These are phyloP conservation scores for Penicillium glabrum DNA, from an alignment of 2,329 filamentous ascomycete genomes.

Conservation along the genomic window DNA sequence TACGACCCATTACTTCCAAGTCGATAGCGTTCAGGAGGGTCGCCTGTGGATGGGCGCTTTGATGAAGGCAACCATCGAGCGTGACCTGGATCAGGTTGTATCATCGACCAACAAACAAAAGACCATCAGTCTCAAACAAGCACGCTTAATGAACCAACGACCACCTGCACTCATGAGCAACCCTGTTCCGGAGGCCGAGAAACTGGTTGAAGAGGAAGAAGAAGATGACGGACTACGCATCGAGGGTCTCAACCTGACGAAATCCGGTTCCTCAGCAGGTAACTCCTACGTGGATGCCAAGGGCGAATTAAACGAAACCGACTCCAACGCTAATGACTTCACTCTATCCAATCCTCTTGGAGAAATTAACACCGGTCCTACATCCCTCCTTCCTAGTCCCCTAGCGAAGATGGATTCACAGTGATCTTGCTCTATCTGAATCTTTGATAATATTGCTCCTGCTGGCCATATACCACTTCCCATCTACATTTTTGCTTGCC, in stretches of 20 bases:
- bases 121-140: conserved; percentile 89
- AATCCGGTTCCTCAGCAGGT: conserved; percentile 16
- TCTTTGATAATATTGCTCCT: not conserved
- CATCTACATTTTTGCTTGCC: not conserved
- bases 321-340: not conserved
- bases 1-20: conserved; percentile 95
- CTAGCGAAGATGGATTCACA: conserved; percentile 23
- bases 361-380: conserved; percentile 26
- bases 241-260: conserved; percentile 34
- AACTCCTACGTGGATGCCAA: conserved; percentile 17
- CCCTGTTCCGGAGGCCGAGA: conserved; percentile 23
- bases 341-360: conserved; percentile 23
- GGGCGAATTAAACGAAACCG: conserved; percentile 4
- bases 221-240: conserved; percentile 27
- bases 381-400: conserved; percentile 29
- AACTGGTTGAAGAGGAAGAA: conserved; percentile 21
- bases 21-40: conserved; percentile 84
- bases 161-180: conserved; percentile 80
- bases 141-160: conserved; percentile 80
- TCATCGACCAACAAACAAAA: conserved; percentile 95
- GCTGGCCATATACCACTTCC: not conserved
- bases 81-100: conserved; percentile 73
- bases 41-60: conserved; percentile 97
- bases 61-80: conserved; percentile 98
- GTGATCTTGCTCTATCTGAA: conserved; percentile 9